Base-by-base conservation (phyloP, 2,329 filamentous ascomycete genomes). In the Fusarium buxicola region DNA sequence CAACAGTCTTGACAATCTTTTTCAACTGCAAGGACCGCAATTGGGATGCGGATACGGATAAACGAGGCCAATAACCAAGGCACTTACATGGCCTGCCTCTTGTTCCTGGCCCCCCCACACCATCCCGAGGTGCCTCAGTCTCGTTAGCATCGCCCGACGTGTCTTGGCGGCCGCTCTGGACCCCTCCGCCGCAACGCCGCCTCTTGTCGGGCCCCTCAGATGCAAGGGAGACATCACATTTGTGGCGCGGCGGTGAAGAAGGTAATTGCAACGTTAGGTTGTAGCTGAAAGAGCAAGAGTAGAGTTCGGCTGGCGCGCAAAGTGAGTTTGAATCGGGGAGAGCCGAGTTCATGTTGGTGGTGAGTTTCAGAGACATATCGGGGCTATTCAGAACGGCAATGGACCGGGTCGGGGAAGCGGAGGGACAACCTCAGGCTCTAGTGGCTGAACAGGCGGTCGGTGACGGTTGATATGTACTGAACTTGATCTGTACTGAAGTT, bases 221-320 rank as follows among this genome's bases (percentile, higher is more conserved):
- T n/a, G 62, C 62, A 65, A 65, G 62, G 62, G 62, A 64, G 47
- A 34, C 41, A 40, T 53, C 31, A 62, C 36, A 62, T 58, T 30
- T 45, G 45, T 18, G 52, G 58, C 45, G 52, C 47, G 32, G 55
- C 61, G 61, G 60, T 65, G 57, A 64, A 65, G 58, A 61, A 61
- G 18, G 16, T n/a, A 39, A 25, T 28, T 24, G 30, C 24, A 44
- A 48, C 30, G 30, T 31, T 21, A 27, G 18, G 18, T 16, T 16
- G 48, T 18, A 54, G 58, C 55, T 45, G 40, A 16, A 24, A 24
- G 36, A 45, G n/a, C 5, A 31, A 32, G 12, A 41, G 48, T 34
- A 58, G 31, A 65, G 61, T 63, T 64, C 40, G 57, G 52, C 48
- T 63, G 61, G 36, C 40, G 61, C 48, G 52, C 40, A 35, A 65